A percentile compares a stretch with the other conserved stretches of the same genome.
phyloP scores from a whole-genome alignment of 805 yeast species.

The Wickerhamiella spandovensis region DNA sequence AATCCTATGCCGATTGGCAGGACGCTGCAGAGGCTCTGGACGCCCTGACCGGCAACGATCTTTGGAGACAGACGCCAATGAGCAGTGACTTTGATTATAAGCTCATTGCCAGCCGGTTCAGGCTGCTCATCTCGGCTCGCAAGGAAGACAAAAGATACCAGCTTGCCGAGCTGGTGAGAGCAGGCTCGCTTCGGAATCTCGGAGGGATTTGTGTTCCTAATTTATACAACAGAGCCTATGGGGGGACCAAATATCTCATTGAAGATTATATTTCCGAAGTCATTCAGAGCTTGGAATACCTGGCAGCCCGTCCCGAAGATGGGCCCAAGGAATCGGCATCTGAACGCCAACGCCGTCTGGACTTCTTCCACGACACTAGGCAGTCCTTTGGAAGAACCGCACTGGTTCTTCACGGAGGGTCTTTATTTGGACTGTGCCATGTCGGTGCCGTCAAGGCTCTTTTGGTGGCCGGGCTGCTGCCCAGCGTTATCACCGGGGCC shows the following conservation, averaged over 20 bases:
- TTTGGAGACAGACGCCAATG: slow-evolving; percentile 65
- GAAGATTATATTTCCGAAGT: slow-evolving; percentile 80
- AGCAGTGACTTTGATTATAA: slow-evolving; percentile 74
- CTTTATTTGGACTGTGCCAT: slow-evolving; percentile 87
- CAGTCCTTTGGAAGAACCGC: slow-evolving; percentile 89
- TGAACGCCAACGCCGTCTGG: slow-evolving; percentile 30
- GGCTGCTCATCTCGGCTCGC: slow-evolving; percentile 49
- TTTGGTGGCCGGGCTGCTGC: slow-evolving; percentile 60
- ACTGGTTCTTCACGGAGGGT: slow-evolving; percentile 83
- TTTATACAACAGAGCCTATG: slow-evolving; percentile 64
- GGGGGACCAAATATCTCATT: slow-evolving; percentile 80
- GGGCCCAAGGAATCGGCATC: slow-evolving; percentile 17
- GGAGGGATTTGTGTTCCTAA: slow-evolving; percentile 78
- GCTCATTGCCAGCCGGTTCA: slow-evolving; percentile 61
- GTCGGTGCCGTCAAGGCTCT: slow-evolving; percentile 82
- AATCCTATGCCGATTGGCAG: slow-evolving; percentile 60
- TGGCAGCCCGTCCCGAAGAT: slow-evolving; percentile 19
- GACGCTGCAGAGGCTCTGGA: slow-evolving; percentile 33
- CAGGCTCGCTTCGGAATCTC: slow-evolving; percentile 78
- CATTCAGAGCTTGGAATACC: slow-evolving; percentile 46
- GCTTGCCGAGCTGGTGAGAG: slow-evolving; percentile 50
- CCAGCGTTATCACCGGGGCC: slow-evolving; percentile 78
- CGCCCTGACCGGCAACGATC: slow-evolving; percentile 25
- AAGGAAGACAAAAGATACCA: slow-evolving; percentile 14
- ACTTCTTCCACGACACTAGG: slow-evolving; percentile 73